phyloP scores from a whole-genome alignment of 1,284 basidiomycete species.

The Microbotryomycetes sp. region DNA sequence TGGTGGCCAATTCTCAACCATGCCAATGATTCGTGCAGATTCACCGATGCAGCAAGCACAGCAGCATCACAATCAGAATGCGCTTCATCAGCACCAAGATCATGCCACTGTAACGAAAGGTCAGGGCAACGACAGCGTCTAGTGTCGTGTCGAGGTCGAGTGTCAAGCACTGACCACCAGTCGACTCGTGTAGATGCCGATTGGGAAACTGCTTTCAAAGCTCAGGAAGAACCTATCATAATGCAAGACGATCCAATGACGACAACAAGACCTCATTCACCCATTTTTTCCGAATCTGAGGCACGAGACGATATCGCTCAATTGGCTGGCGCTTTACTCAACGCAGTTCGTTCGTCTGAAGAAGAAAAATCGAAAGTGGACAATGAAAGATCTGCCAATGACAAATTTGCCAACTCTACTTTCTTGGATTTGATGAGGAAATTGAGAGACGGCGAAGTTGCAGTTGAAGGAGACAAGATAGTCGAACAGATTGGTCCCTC shows the following conservation, averaged over 20 bases:
- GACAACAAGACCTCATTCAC: neutral
- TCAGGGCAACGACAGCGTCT: no score
- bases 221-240: constrained; percentile 14
- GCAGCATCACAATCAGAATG: neutral
- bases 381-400: constrained; percentile 60
- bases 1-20: neutral
- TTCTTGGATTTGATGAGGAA: constrained; percentile 84
- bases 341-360: constrained; percentile 34
- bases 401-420: constrained; percentile 80
- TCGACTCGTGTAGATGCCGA: constrained; percentile 1
- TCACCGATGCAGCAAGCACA: neutral
- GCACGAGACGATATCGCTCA: constrained; percentile 41
- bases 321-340: constrained; percentile 43
- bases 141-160: no score
- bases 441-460: constrained; percentile 72
- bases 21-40: neutral
- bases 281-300: constrained; percentile 17
- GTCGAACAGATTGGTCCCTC: constrained; percentile 47
- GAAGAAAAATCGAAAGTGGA: constrained; percentile 5
- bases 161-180: no score
- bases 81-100: neutral
- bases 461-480: constrained; percentile 73
- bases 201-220: constrained; percentile 28
- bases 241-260: constrained; percentile 4
- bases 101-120: neutral